These are phyloP conservation scores for Phytopythium chamaehyphon DNA, from an alignment of 352 stramenopile genomes.

Conservation along the genomic window DNA sequence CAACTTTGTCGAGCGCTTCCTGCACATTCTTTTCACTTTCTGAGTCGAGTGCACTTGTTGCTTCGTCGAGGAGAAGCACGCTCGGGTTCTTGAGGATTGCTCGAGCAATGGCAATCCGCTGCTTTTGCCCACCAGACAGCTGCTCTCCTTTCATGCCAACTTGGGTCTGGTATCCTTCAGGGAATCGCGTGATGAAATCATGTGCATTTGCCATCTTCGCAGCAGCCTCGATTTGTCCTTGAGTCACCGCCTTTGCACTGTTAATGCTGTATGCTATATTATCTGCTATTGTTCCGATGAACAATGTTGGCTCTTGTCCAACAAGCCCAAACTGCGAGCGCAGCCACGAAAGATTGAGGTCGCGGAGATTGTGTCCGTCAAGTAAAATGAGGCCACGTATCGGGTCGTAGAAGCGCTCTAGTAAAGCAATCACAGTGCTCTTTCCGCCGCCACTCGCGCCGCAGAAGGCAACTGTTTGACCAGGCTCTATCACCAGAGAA, in stretches of 20 bases:
- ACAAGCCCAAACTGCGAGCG: constrained; percentile 59
- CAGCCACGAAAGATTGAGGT: constrained; percentile 65
- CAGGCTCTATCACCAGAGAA: constrained; percentile 70
- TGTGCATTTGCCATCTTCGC: constrained; percentile 90
- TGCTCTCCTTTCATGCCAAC: constrained; percentile 93
- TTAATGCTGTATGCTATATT: constrained; percentile 19
- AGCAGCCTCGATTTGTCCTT: constrained; percentile 77
- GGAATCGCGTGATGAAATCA: constrained; percentile 89
- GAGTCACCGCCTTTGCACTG: constrained; percentile 4
- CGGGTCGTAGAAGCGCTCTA: constrained; percentile 74
- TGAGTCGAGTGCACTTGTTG: constrained; percentile 82
- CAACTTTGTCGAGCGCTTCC: constrained; percentile 57
- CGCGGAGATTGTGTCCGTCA: constrained; percentile 67
- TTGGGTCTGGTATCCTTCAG: constrained; percentile 89
- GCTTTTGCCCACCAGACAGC: constrained; percentile 60
- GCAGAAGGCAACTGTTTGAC: constrained; percentile 77
- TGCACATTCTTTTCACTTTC: constrained; percentile 85
- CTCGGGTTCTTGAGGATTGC: constrained; percentile 85
- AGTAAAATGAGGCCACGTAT: constrained; percentile 52
- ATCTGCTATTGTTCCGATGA: constrained; percentile 53
- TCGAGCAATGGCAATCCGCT: constrained; percentile 90
- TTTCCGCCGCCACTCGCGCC: constrained; percentile 85
- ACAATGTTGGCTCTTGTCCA: constrained; percentile 53
- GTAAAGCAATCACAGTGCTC: constrained; percentile 64
- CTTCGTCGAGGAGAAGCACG: constrained; percentile 89